A percentile compares a stretch with the other conserved stretches of the same genome.
phyloP scores from a whole-genome alignment of 1,284 basidiomycete species.

The Boletus smithii region DNA sequence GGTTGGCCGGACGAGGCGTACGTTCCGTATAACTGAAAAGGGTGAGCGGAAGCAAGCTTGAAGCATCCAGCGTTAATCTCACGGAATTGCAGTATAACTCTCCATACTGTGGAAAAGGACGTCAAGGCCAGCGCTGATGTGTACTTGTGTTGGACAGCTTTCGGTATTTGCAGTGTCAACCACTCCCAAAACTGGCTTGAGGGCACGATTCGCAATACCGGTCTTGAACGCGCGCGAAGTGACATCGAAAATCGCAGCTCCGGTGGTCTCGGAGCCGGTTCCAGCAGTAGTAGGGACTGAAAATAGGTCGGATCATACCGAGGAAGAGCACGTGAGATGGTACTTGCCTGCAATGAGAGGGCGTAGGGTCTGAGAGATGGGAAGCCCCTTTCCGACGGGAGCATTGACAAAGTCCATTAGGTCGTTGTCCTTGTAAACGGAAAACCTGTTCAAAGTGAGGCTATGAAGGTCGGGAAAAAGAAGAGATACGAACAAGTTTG shows the following conservation, averaged over 20 bases:
- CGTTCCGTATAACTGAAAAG: slow-evolving; percentile 78
- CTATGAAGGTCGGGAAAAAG: not conserved
- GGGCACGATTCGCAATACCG: slow-evolving; percentile 87
- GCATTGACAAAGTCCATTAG: slow-evolving; percentile 97
- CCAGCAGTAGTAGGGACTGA: slow-evolving; percentile 92
- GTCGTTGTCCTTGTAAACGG: slow-evolving; percentile 88
- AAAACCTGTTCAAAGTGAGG: slow-evolving; percentile 49
- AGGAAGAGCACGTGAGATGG: not conserved
- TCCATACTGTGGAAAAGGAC: slow-evolving; percentile 94
- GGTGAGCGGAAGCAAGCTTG: slow-evolving; percentile 2
- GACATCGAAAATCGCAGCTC: slow-evolving; percentile 95
- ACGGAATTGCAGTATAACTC: slow-evolving; percentile 89
- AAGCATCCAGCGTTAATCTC: slow-evolving; percentile 25
- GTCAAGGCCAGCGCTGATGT: slow-evolving; percentile 90
- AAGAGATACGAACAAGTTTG: slow-evolving; percentile 68
- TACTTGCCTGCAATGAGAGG: slow-evolving; percentile 81
- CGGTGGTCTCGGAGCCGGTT: slow-evolving; percentile 97
- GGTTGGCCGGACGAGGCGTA: slow-evolving; percentile 85
- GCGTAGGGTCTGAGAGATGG: slow-evolving; percentile 71
- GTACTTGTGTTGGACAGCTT: slow-evolving; percentile 80
- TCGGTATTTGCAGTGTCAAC: slow-evolving; percentile 84
- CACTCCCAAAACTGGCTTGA: slow-evolving; percentile 84
- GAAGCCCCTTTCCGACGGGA: slow-evolving; percentile 88
- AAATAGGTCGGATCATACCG: not conserved
- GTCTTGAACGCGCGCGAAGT: slow-evolving; percentile 92